Evolutionary conservation across 2,329 filamentous ascomycete species (phyloP).

Genomic region (Cladobotryum protrusum): DNA sequence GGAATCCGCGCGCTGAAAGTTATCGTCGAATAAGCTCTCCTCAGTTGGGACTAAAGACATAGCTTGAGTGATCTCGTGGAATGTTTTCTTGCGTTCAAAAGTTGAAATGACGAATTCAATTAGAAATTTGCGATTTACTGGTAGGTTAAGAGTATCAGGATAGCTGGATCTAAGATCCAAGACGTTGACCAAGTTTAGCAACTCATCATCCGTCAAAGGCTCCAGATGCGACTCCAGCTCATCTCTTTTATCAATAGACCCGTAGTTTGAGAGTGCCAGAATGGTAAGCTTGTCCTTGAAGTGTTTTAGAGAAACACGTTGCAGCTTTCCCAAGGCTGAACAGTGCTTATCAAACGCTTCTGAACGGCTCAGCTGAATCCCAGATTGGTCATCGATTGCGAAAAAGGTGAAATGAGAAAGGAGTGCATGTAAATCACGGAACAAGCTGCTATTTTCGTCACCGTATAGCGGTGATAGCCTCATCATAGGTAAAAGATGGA

Average conservation of each 20-base stretch:
- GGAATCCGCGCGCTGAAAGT: slow-evolving; percentile 71
- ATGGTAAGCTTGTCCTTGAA: slow-evolving; percentile 91
- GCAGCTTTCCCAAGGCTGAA: slow-evolving; percentile 66
- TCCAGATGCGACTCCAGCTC: slow-evolving; percentile 74
- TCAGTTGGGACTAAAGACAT: slow-evolving; percentile 82
- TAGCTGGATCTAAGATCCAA: slow-evolving; percentile 81
- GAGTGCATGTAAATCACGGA: slow-evolving; percentile 76
- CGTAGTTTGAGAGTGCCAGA: slow-evolving; percentile 86
- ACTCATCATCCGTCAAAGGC: slow-evolving; percentile 65
- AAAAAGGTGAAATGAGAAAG: slow-evolving; percentile 84
- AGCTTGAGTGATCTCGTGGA: slow-evolving; percentile 69
- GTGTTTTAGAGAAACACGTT: slow-evolving; percentile 68
- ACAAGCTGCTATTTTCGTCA: slow-evolving; percentile 64
- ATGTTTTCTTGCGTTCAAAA: slow-evolving; percentile 73
- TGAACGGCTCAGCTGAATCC: slow-evolving; percentile 63
- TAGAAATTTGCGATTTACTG: slow-evolving; percentile 56
- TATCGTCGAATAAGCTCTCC: slow-evolving; percentile 68
- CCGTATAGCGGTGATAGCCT: slow-evolving; percentile 72
- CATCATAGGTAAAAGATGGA: slow-evolving; percentile 75
- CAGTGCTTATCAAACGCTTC: slow-evolving; percentile 80
- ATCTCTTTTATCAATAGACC: slow-evolving; percentile 70
- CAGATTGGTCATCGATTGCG: slow-evolving; percentile 84
- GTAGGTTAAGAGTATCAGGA: slow-evolving; percentile 61
- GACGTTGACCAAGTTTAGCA: slow-evolving; percentile 59
- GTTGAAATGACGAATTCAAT: slow-evolving; percentile 67